phyloP scores from a whole-genome alignment of 768 basidiomycete species.

The Pisolithus albus region DNA sequence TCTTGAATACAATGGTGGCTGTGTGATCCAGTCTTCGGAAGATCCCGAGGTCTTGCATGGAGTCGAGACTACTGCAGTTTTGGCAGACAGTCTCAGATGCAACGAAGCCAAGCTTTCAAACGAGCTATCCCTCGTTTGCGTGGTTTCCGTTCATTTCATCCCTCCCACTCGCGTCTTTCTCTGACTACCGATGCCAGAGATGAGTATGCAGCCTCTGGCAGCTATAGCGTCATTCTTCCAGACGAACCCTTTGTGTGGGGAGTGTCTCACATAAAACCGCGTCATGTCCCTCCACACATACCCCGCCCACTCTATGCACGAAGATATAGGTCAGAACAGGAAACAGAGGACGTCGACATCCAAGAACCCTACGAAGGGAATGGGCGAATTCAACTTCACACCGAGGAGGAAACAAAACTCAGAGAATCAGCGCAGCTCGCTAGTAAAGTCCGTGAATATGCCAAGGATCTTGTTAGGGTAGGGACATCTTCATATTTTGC shows the following conservation, averaged over 20 bases:
- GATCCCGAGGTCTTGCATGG: too few species aligned
- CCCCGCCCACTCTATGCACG: conserved; percentile 45
- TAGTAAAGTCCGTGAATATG: conserved; percentile 47
- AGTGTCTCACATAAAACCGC: conserved; percentile 51
- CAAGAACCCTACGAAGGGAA: conserved; percentile 16
- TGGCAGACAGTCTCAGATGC: too few species aligned
- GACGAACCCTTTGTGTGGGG: conserved; percentile 60
- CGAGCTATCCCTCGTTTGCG: too few species aligned
- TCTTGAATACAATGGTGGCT: too few species aligned
- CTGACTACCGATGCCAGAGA: neutral
- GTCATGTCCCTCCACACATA: conserved; percentile 52
- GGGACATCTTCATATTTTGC: neutral
- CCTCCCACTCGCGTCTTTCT: neutral
- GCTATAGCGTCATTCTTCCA: conserved; percentile 58
- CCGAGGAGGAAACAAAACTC: conserved; percentile 44
- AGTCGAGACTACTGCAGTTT: too few species aligned
- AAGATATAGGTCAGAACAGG: conserved; percentile 1
- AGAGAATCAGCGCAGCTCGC: conserved; percentile 53
- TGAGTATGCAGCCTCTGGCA: conserved; percentile 35
- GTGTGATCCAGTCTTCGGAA: too few species aligned
- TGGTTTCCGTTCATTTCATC: too few species aligned
- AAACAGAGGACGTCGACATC: neutral
- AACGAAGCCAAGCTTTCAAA: too few species aligned
- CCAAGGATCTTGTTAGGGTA: conserved; percentile 49
- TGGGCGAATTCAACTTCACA: conserved; percentile 43